Evolutionary conservation across 2,329 filamentous ascomycete genomes (phyloP), one percentile per base, ranked within the genome.

Genomic region (Penicillium sp.): DNA sequence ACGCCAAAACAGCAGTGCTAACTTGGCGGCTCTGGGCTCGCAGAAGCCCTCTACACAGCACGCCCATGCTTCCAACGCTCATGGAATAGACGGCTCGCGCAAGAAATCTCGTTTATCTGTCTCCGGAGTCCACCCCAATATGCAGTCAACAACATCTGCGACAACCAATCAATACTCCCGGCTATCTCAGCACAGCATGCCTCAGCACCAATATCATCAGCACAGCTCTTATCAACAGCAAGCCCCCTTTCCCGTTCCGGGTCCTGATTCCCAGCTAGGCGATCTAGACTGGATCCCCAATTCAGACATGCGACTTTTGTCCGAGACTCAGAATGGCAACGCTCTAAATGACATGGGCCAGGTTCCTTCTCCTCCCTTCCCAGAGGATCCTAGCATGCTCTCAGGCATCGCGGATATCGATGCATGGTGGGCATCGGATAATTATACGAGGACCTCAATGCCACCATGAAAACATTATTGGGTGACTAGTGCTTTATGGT

Each of bases 201-300:
- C 50, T 10, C 44, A 55, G 18, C 31, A 56, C 2, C 57, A 55
- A 34, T 32, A 56, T 9, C 56, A 56, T 4, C 48, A 52, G 5
- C 40, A 55, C 5, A 39, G 59, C 9, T 16, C 48, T 20, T 51
- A 51, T n/a, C 43, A 49, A 39, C 52, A 60, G 49, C 61, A 62
- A 20, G 9, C 16, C 4, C 31, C 50, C 2, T 47, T 65, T 10
- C 29, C 57, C 4, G 46, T 53, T 3, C 29, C 57, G 10, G 44
- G 51, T 4, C 35, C 56, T 1, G 45, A 52, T 9, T 57, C 54
- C 3, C 63, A 69, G 32, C 49, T 58, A 0, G 58, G 55, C 2
- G 64, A 72, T 20, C 57, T 70, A 20, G 66, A 70, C 24, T 72
- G 69, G 70, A 69, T 71, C 20, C 63, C 58, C 0, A 64, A 63